Percentiles rank a stretch among this genome's conserved stretches.
Evolutionary conservation across 345 rosid species (phyloP).

Genomic region (Salix brachista): DNA sequence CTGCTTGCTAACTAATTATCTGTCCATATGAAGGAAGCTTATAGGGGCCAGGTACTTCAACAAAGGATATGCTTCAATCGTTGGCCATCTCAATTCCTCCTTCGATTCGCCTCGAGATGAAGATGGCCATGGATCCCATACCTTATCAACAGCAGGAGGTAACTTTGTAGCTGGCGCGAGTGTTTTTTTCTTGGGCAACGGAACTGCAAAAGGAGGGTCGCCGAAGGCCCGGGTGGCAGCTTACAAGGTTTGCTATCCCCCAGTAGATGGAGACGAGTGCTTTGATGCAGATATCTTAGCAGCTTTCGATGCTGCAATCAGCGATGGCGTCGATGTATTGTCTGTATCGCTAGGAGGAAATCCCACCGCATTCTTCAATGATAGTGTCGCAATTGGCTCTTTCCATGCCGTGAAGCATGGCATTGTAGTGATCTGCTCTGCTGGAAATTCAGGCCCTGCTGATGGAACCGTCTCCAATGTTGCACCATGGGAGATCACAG

Average conservation of each 20-base stretch:
- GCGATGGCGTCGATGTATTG: constrained; percentile 22
- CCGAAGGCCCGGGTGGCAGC: constrained; percentile 21
- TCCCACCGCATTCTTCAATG: constrained; percentile 8
- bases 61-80: constrained; percentile 20
- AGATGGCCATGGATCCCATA: constrained; percentile 26
- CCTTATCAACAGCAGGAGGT: constrained; percentile 22
- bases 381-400: constrained; percentile 22
- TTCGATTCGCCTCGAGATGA: constrained; percentile 17
- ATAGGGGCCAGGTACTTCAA: constrained; percentile 32
- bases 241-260: constrained; percentile 22
- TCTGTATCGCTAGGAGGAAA: constrained; percentile 18
- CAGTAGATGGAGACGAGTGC: constrained; percentile 12
- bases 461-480: constrained; percentile 58
- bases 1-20: no score
- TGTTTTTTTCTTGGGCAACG: constrained; percentile 20
- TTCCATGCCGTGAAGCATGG: constrained; percentile 24
- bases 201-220: constrained; percentile 25
- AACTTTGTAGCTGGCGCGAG: constrained; percentile 17
- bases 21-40: constrained; percentile 18
- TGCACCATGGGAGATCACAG: constrained; percentile 89
- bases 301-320: constrained; percentile 22
- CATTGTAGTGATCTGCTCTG: constrained; percentile 23
- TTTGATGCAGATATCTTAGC: constrained; percentile 25
- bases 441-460: constrained; percentile 75
- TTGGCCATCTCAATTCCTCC: constrained; percentile 19